Evolutionary conservation across 179 eudicot species (phyloP).

Genomic region (Camellia oleifera): DNA sequence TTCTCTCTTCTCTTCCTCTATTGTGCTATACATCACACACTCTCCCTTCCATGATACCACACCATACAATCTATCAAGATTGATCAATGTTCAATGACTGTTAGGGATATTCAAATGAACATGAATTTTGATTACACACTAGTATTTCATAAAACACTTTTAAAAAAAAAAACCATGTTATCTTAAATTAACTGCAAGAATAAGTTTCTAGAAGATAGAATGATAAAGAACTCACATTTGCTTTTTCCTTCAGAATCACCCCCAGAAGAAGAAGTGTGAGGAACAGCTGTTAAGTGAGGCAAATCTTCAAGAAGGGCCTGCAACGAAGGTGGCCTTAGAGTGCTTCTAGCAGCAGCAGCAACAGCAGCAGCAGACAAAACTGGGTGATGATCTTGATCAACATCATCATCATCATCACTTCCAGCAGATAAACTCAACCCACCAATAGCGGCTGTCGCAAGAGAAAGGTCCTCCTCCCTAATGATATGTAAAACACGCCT

Average conservation of each 20-base stretch:
- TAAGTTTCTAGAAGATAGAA: slow-evolving; percentile 8
- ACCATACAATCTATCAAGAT: not conserved
- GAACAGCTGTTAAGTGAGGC: slow-evolving; percentile 71
- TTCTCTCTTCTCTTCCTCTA: too few species aligned
- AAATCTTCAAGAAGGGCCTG: slow-evolving; percentile 94
- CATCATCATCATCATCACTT: slow-evolving; percentile 78
- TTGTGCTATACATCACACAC: not conserved
- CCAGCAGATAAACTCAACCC: slow-evolving; percentile 63
- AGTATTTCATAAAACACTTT: not conserved
- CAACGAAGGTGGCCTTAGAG: slow-evolving; percentile 92
- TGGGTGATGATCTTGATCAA: slow-evolving; percentile 48
- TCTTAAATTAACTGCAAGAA: not conserved
- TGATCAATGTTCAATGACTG: not conserved
- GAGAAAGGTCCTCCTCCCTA: slow-evolving; percentile 91
- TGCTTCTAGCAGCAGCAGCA: slow-evolving; percentile 89
- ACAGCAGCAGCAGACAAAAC: slow-evolving; percentile 78
- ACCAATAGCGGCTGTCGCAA: slow-evolving; percentile 79
- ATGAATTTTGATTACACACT: not conserved
- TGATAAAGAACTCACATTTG: slow-evolving; percentile 55
- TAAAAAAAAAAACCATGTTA: not conserved
- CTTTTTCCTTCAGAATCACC: slow-evolving; percentile 98
- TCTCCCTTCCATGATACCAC: not conserved
- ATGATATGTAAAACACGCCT: slow-evolving; percentile 92
- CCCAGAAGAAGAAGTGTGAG: slow-evolving; percentile 76
- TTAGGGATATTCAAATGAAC: not conserved